Percentiles rank a stretch among this genome's conserved stretches.
phyloP scores from a whole-genome alignment of 164 flowering plant species.

The Annona cherimola region DNA sequence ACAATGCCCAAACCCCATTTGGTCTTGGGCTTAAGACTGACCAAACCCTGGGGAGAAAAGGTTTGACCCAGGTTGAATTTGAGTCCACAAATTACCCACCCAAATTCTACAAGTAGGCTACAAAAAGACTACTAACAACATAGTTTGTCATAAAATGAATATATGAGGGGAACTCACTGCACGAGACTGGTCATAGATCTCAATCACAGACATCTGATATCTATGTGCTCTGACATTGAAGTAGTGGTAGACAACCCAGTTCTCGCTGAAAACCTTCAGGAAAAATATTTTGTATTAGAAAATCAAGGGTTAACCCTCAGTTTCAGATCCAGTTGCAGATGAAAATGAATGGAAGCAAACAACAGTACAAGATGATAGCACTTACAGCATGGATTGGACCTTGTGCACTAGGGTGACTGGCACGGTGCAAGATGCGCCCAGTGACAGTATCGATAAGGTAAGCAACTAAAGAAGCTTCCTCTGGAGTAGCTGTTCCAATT shows the following conservation, averaged over 20 bases:
- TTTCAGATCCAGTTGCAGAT: neutral
- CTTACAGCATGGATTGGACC: constrained; percentile 97
- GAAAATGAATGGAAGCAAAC: neutral
- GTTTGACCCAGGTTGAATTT: too few species aligned
- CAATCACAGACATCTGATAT: constrained; percentile 96
- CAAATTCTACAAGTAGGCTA: neutral
- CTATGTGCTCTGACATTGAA: constrained; percentile 95
- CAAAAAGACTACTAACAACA: neutral
- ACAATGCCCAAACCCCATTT: too few species aligned
- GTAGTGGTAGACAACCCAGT: constrained; percentile 99
- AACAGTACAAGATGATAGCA: constrained; percentile 7
- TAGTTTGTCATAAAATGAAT: neutral
- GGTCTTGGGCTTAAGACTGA: too few species aligned
- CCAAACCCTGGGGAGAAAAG: too few species aligned
- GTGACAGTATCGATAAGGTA: constrained; percentile 34
- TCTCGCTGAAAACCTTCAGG: constrained; percentile 87
- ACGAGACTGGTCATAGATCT: constrained; percentile 95
- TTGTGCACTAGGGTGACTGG: constrained; percentile 38
- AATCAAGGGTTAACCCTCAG: neutral
- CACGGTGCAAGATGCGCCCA: constrained; percentile 33
- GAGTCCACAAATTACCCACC: too few species aligned
- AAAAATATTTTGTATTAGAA: constrained; percentile 8
- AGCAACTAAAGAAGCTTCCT: constrained; percentile 61
- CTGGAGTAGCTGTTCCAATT: constrained; percentile 82
- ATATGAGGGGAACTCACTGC: constrained; percentile 48